Base-by-base conservation (phyloP, 352 stramenopile genomes). In the Phytophthora fragariae region DNA sequence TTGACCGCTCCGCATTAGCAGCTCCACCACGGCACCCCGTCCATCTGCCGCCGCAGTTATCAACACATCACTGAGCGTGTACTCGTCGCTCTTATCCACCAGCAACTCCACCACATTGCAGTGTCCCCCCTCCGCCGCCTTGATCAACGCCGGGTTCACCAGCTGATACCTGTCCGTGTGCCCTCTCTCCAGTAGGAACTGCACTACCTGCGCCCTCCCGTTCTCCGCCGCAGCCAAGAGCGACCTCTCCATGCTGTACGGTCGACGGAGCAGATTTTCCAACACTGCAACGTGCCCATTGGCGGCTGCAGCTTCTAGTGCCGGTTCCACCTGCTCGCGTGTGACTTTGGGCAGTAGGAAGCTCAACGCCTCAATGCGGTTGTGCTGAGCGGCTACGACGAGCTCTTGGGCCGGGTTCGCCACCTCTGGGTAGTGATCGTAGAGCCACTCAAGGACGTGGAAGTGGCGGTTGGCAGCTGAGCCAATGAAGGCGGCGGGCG, bases 311-410 rank as follows among this genome's bases (percentile, higher is more conserved):
- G 54, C 53, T 55, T 65, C 55, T 2, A 70, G 55, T 24, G 63
- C 63, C 5, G 15, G 19, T n/a, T 64, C 54, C 44, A 70, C 46
- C 15, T 64, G 12, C 24, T 65, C 44, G 8, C 63, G 41, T 3
- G 54, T 53, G 24, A 53, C 55, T 31, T 27, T 50, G 2, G 14
- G 15, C 11, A 33, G 17, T 8, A 70, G 44, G 19, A 52, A 70
- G 12, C 9, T 99, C 79, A 98, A 98, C 70, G 92, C 99, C 49
- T 52, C n/a, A 19, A 56, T 24, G 15, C 57, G 17, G 5, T 44
- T 56, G 19, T 46, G 47, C 9, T 57, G n/a, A 8, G 63, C 63
- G 14, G 63, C 55, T n/a, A 33, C 46, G 10, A 65, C 44, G 5
- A 70, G 49, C 61, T 70, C 63, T 12, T 52, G 15, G 3, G 41